phyloP scores from a whole-genome alignment of 352 stramenopile species.

The Phytophthora foliorum region DNA sequence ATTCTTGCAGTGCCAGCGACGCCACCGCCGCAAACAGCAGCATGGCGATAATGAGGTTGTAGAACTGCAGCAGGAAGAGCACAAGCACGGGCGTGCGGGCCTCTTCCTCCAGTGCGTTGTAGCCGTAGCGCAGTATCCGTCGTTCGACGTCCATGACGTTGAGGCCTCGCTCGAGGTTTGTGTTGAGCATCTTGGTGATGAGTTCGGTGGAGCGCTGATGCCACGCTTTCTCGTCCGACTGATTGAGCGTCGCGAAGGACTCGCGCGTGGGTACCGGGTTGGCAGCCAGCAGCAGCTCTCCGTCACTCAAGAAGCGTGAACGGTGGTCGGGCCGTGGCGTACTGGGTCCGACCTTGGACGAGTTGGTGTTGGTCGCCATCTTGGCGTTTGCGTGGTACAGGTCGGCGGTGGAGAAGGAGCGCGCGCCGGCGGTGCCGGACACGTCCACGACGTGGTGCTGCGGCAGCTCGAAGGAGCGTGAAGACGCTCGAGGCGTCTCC shows the following conservation, averaged over 20 bases:
- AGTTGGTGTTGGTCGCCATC: slow-evolving; percentile 41
- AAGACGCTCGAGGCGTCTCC: slow-evolving; percentile 36
- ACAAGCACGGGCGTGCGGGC: slow-evolving; percentile 64
- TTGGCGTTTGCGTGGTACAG: slow-evolving; percentile 37
- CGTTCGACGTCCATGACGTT: slow-evolving; percentile 50
- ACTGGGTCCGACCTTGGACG: slow-evolving; percentile 13
- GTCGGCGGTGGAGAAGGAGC: slow-evolving; percentile 42
- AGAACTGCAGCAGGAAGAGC: slow-evolving; percentile 81
- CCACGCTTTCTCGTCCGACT: slow-evolving; percentile 64
- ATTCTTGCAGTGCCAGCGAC: slow-evolving; percentile 68
- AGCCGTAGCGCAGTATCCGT: slow-evolving; percentile 55
- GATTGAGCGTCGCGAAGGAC: slow-evolving; percentile 68
- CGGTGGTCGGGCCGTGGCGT: slow-evolving; percentile 49
- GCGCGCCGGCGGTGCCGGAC: slow-evolving; percentile 17
- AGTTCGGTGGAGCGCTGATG: slow-evolving; percentile 53
- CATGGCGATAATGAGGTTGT: slow-evolving; percentile 83
- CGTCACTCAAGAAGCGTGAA: slow-evolving; percentile 69
- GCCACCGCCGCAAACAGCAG: slow-evolving; percentile 68
- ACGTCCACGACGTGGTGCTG: slow-evolving; percentile 38
- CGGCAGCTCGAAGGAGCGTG: slow-evolving; percentile 28
- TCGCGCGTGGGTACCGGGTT: slow-evolving; percentile 55
- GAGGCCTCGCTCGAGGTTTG: slow-evolving; percentile 60
- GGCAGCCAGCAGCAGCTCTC: slow-evolving; percentile 61
- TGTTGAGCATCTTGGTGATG: slow-evolving; percentile 63
- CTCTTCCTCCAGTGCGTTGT: slow-evolving; percentile 76